Conservation (phyloP, 2,329 filamentous ascomycete species). For the Fusarium sarcochroum region DNA sequence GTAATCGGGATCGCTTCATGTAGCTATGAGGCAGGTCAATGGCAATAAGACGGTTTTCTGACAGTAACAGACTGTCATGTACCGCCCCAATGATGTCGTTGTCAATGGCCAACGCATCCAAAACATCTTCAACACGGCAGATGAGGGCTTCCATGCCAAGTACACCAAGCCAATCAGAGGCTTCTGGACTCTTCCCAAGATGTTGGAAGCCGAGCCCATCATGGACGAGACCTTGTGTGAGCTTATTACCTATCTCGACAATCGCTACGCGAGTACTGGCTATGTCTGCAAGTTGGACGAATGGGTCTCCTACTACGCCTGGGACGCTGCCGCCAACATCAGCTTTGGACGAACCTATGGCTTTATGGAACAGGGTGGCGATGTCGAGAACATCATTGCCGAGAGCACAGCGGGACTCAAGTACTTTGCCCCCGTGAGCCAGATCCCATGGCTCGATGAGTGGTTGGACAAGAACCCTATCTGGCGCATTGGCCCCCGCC, state of each 20-base stretch:
- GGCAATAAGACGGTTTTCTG: not conserved
- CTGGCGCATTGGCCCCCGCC: constrained; percentile 17
- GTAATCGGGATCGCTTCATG: no score
- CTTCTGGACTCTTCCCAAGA: constrained; percentile 41
- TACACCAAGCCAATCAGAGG: constrained; percentile 43
- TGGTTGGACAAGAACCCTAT: constrained; percentile 45
- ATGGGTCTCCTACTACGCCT: constrained; percentile 42
- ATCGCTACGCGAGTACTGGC: constrained; percentile 19
- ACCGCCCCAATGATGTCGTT: constrained; percentile 37
- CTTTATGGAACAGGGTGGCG: constrained; percentile 30
- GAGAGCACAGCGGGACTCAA: constrained; percentile 31
- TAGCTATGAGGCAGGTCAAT: not conserved
- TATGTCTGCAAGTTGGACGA: constrained; percentile 39
- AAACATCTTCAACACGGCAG: constrained; percentile 43
- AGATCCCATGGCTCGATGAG: constrained; percentile 42
- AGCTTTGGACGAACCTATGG: constrained; percentile 37
- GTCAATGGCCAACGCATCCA: constrained; percentile 41
- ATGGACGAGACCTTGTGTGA: constrained; percentile 41
- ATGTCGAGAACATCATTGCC: constrained; percentile 33
- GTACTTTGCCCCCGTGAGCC: constrained; percentile 40
- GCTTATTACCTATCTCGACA: constrained; percentile 28
- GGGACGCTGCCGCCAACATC: constrained; percentile 41
- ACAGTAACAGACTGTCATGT: constrained; percentile 28
- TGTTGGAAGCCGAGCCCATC: constrained; percentile 39
- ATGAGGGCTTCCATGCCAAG: constrained; percentile 39